Evolutionary conservation across 192 early-diverging fungal genomes (phyloP), one percentile per base, ranked within the genome.

Genomic region (Dissophora globulifera): DNA sequence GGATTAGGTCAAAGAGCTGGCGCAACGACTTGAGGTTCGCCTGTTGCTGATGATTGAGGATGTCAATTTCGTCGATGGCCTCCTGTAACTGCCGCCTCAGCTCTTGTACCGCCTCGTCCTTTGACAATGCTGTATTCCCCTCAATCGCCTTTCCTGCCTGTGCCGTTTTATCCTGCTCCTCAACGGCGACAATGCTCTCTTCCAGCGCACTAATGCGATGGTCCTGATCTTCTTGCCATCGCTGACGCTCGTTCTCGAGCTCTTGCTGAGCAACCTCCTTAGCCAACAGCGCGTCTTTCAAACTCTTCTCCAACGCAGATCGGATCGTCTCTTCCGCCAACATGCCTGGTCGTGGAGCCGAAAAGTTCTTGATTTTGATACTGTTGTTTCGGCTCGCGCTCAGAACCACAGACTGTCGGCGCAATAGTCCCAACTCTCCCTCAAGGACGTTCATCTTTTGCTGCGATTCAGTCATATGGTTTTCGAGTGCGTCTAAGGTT

Each of bases 261-360:
- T 72, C 69, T 51, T 58, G 59, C 25, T 55, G 62, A 0, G 70
- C 59, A 54, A 65, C 65, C n/a, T 75, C 70, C 30, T 70, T 80
- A 10, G 72, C 79, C 27, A 80, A 27, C 27, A 80, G 32, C 2
- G 79, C 79, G 29, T 80, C 79, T 23, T 72, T 80, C 12, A 80
- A 52, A 53, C 63, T 67, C 33, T 75, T 65, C 33, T 80, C 69
- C 29, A 80, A 43, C 1, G 64, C 69, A 10, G 59, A 31, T 1
- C 79, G 69, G 27, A 72, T 68, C 0, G 69, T 62, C 3, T 80
- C 69, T 20, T 74, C 64, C 0, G 62, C 62, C 13, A 43, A 42
- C n/a, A n/a, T n/a, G 23, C 25, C 25, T n/a, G 53, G 29, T 16
- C 56, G 38, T 2, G 50, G 12, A 0, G 33, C 26, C 0, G 51